phyloP scores from a whole-genome alignment of 257 asterid genomes.

The Thymus mandschuricus region DNA sequence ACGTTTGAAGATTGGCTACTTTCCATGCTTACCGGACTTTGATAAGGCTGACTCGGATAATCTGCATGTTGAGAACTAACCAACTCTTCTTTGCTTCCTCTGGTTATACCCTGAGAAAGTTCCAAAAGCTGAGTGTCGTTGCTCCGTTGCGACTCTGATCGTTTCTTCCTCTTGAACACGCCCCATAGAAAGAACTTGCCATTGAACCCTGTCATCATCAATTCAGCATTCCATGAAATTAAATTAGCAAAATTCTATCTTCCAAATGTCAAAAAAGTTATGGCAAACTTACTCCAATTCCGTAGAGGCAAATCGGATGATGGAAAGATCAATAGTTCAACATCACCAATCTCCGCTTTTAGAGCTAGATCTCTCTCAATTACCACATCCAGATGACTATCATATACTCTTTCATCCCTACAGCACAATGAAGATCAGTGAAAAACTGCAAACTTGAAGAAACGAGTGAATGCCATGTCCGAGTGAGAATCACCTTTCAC shows the following conservation, averaged over 20 bases:
- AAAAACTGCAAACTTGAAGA: not conserved
- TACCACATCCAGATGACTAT: slow-evolving; percentile 26
- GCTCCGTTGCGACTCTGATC: not conserved
- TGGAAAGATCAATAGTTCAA: slow-evolving; percentile 35
- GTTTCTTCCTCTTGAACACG: slow-evolving; percentile 27
- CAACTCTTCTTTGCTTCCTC: slow-evolving; percentile 12
- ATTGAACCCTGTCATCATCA: slow-evolving; percentile 31
- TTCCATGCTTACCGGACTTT: slow-evolving; percentile 24
- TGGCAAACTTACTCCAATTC: slow-evolving; percentile 30
- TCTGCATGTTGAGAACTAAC: slow-evolving; percentile 10
- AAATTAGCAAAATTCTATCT: not conserved
- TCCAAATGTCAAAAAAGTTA: not conserved
- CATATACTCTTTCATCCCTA: slow-evolving; percentile 37
- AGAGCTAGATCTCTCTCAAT: slow-evolving; percentile 31
- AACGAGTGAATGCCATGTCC: not conserved
- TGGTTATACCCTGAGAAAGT: not conserved
- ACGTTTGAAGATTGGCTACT: slow-evolving; percentile 34
- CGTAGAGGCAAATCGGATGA: slow-evolving; percentile 30
- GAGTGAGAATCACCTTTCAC: slow-evolving; percentile 23
- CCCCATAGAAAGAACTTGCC: slow-evolving; percentile 34
- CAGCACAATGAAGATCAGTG: slow-evolving; percentile 13
- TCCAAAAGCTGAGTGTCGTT: not conserved
- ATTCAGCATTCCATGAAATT: not conserved
- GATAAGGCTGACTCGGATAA: slow-evolving; percentile 13
- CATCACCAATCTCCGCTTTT: slow-evolving; percentile 21